These are phyloP conservation scores for Peterozyma xylosa DNA, from an alignment of 805 yeast genomes.

Conservation along the genomic window DNA sequence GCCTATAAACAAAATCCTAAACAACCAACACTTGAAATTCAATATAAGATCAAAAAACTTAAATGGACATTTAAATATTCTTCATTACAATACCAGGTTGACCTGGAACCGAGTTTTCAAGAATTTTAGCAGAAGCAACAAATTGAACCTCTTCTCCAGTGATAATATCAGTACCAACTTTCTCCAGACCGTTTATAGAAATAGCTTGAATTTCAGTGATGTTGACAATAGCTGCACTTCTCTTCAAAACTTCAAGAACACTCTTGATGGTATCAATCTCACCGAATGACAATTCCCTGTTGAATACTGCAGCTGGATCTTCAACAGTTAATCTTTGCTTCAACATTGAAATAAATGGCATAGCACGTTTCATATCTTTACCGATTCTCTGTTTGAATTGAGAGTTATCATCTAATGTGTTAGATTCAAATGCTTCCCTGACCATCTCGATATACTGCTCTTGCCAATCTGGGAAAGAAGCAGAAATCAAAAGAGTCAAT, in stretches of 20 bases:
- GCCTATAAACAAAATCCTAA: too few relatives aligned
- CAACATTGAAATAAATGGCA: conserved; percentile 89
- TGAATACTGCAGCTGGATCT: conserved; percentile 72
- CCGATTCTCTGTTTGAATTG: conserved; percentile 60
- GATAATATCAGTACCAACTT: conserved; percentile 53
- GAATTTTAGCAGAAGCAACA: conserved; percentile 55
- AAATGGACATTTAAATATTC: conserved; percentile 37
- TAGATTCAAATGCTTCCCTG: conserved; percentile 62
- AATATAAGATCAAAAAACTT: conserved; percentile 8
- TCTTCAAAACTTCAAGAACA: conserved; percentile 48
- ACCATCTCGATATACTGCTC: conserved; percentile 58
- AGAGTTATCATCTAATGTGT: conserved; percentile 57
- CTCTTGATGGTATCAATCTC: conserved; percentile 62
- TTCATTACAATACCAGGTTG: conserved; percentile 78
- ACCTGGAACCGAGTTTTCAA: conserved; percentile 88
- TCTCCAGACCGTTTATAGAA: conserved; percentile 55
- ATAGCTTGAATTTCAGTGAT: conserved; percentile 55
- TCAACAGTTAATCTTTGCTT: conserved; percentile 73
- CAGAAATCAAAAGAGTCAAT: conserved; percentile 66
- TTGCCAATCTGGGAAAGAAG: conserved; percentile 73
- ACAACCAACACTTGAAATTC: too few relatives aligned
- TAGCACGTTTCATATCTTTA: conserved; percentile 93
- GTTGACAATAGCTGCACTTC: conserved; percentile 53
- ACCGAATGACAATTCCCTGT: conserved; percentile 79
- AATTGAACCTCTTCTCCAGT: conserved; percentile 68